Evolutionary conservation across 1,284 basidiomycete genomes (phyloP), one percentile per base, ranked within the genome.

Genomic region (Tetrapyrgos nigripes): DNA sequence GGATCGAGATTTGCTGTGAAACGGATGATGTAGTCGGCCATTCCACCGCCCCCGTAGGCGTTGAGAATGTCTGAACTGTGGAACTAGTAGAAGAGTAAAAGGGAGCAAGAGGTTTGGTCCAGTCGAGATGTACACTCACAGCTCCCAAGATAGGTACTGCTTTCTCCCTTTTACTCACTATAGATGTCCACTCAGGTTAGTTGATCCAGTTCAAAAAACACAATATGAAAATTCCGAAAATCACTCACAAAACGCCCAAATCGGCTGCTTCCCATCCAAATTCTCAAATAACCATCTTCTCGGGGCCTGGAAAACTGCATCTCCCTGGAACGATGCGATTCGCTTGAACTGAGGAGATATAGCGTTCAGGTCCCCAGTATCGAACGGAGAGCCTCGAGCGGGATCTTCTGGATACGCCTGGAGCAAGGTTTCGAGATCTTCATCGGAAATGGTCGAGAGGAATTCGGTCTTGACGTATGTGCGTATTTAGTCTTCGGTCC

Each of bases 231-330:
- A n/a, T n/a, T n/a, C n/a, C n/a, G n/a, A n/a, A n/a, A n/a, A n/a
- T n/a, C n/a, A n/a, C n/a, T n/a, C n/a, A n/a, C n/a, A n/a, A n/a
- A n/a, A n/a, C n/a, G n/a, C n/a, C n/a, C n/a, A n/a, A n/a, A n/a
- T n/a, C n/a, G n/a, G n/a, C n/a, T n/a, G n/a, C n/a, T n/a, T n/a
- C n/a, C n/a, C n/a, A n/a, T n/a, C n/a, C n/a, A n/a, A n/a, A n/a
- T n/a, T n/a, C n/a, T n/a, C n/a, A n/a, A 86, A 63, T 62, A 87
- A 76, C 68, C 81, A 81, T n/a, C 83, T 70, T n/a, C 84, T 73
- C 2, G 83, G 81, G 0, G 76, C 83, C 54, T 86, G 83, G 71
- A 88, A 86, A 1, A 80, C 73, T 1, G 74, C 67, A 59, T 87
- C 86, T 0, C 84, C 85, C 44, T 74, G 73, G 59, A 87, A 68